These are phyloP conservation scores for Monosporascus sp. DNA, from an alignment of 2,329 filamentous ascomycete species.

Conservation along the genomic window DNA sequence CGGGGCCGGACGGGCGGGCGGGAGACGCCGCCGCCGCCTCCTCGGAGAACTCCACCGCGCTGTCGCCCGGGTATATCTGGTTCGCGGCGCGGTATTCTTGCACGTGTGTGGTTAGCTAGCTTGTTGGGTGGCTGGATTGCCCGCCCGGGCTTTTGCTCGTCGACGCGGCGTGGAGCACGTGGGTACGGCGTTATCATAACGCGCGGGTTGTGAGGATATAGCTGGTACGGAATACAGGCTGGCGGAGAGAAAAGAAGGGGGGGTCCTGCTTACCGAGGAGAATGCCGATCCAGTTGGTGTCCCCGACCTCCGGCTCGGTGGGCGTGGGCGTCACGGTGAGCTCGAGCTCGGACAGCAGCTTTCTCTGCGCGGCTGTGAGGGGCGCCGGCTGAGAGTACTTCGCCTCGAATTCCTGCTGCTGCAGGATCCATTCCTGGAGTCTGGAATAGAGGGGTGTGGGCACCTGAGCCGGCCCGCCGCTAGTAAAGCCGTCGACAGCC, in stretches of 20 bases:
- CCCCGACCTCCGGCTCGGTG: slow-evolving; percentile 19
- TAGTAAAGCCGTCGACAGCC: background rate
- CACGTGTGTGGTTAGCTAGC: slow-evolving; percentile 18
- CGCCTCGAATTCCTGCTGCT: slow-evolving; percentile 32
- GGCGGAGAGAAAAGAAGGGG: background rate
- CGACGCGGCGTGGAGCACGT: too few species aligned
- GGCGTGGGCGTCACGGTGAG: slow-evolving; percentile 9
- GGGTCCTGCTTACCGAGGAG: slow-evolving; percentile 27
- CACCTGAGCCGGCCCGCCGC: slow-evolving; percentile 1
- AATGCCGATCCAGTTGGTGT: slow-evolving; percentile 34
- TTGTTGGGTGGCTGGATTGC: slow-evolving; percentile 7
- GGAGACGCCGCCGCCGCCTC: slow-evolving; percentile 7
- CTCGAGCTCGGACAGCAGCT: slow-evolving; percentile 36
- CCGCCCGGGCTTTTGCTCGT: background rate
- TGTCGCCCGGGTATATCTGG: slow-evolving; percentile 1
- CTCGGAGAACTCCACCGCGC: slow-evolving; percentile 12
- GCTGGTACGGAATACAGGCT: background rate
- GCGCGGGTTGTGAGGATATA: background rate
- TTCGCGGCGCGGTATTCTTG: slow-evolving; percentile 26
- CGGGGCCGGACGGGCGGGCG: slow-evolving; percentile 1
- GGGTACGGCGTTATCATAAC: background rate
- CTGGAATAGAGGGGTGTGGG: slow-evolving; percentile 13
- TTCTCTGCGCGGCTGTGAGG: slow-evolving; percentile 31
- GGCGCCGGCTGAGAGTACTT: slow-evolving; percentile 26
- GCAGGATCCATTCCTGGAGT: slow-evolving; percentile 19